Evolutionary conservation across 2,329 filamentous ascomycete genomes (phyloP), one percentile per base, ranked within the genome.

Genomic region (Pseudocercospora eumusae): DNA sequence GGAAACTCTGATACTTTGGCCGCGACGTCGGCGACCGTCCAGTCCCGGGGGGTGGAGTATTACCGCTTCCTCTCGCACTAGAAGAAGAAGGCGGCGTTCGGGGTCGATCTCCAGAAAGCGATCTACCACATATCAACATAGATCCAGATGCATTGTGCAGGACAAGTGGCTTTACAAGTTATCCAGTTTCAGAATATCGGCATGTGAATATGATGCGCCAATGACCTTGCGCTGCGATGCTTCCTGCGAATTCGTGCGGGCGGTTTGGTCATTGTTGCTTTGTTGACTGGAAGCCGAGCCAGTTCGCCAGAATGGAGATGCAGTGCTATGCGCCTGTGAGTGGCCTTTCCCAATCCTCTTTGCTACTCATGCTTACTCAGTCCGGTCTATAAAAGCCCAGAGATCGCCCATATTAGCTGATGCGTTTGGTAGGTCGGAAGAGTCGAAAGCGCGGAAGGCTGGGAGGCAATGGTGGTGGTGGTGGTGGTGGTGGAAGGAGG

Each of bases 181-280:
- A 73, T 92, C 91, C 73, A 93, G 89, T 77, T 93, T 96, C 70
- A 97, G 83, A 74, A 96, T 91, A 78, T 98, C 93, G 27, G 93
- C 91, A 77, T 99, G 95, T 13, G 95, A 98, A 75, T 99, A 99
- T 50, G 93, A 89, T 60, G 95, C 95, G 69, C 95, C 95, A 63
- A 98, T 90, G 36, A 99, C 90, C 64, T 93, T 85, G 71, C 56
- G 87, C 79, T 69, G 80, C 75, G 69, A 80, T 85, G 67, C 62
- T 20, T 78, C 80, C 81, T 78, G 75, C 80, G 77, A 78, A 85
- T 80, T 77, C 80, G 60, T 79, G 49, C 64, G 63, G 56, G 66
- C 69, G 59, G 67, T 64, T 54, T 69, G 66, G 28, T 69, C 66
- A 65, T 75, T 78, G 78, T 58, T 74, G 55, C 70, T 69, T 55